A percentile compares a stretch with the other conserved stretches of the same genome.
Evolutionary conservation across 768 basidiomycete genomes (phyloP).

Genomic region (Chalciporus sphaerocephalus): DNA sequence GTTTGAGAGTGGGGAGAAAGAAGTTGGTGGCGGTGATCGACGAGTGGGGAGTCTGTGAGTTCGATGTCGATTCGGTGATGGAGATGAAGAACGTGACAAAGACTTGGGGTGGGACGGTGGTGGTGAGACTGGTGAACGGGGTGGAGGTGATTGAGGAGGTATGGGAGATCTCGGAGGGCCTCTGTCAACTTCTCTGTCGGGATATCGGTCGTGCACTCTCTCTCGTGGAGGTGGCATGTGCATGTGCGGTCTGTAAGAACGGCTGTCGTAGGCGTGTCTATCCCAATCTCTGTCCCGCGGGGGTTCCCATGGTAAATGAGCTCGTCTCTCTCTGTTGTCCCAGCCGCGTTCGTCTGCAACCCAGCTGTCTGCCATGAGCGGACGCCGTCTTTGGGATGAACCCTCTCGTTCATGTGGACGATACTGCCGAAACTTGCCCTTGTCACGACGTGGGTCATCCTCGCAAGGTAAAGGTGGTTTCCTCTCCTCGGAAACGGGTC

Average conservation of each 20-base stretch:
- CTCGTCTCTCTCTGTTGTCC: constrained; percentile 27
- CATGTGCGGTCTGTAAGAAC: constrained; percentile 18
- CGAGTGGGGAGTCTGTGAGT: constrained; percentile 35
- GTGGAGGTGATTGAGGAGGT: constrained; percentile 17
- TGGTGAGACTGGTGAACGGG: constrained; percentile 21
- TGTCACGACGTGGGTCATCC: constrained; percentile 40
- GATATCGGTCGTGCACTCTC: constrained; percentile 23
- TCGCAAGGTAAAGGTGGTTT: constrained; percentile 33
- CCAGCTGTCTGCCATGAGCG: constrained; percentile 21
- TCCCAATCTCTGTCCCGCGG: constrained; percentile 25
- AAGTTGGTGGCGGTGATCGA: constrained; percentile 31
- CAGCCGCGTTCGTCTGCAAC: constrained; percentile 26
- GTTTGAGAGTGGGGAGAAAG: constrained; percentile 39
- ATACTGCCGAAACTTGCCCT: constrained; percentile 19
- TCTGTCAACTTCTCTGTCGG: constrained; percentile 21
- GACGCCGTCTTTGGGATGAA: constrained; percentile 12
- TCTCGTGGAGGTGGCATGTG: constrained; percentile 14
- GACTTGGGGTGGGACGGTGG: constrained; percentile 19
- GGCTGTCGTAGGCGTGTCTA: constrained; percentile 17
- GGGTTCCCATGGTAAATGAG: constrained; percentile 17
- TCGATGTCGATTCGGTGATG: constrained; percentile 31
- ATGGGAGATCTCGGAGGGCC: constrained; percentile 21
- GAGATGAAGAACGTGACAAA: constrained; percentile 40
- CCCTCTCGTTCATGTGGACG: constrained; percentile 15
- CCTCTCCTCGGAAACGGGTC: constrained; percentile 21